Evolutionary conservation across 2,329 filamentous ascomycete species (phyloP), one percentile per base, ranked within the genome.

Genomic region (Clonostachys chloroleuca): DNA sequence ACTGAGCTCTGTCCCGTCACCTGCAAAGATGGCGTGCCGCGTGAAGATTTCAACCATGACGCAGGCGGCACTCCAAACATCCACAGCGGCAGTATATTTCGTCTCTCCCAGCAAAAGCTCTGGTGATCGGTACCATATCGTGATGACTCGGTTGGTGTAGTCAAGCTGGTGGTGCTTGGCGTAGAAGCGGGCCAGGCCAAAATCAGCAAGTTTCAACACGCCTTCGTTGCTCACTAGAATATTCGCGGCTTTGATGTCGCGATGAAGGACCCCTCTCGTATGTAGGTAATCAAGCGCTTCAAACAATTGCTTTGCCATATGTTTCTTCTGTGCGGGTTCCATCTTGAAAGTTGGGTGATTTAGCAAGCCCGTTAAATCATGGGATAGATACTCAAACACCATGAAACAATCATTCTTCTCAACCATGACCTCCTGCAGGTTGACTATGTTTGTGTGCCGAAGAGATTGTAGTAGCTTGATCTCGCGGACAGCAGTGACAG

Each of bases 361-460:
- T 51, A 99, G 81, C 34, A 99, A 75, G 13, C 94, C 94, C 4
- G 94, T 99, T 51, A 99, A 74, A 64, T 99, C 94, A 64, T 99
- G 94, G 2, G 94, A 92, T 34, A 97, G 78, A 62, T 99, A 99
- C 65, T 99, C 94, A 54, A 99, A 99, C 4, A 99, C 94, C 94
- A 99, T 99, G 68, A 95, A 99, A 65, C 94, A 99, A 67, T 97
- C 92, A 56, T 97, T 97, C 62, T 87, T 89, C 69, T 99, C 94
- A 3, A 99, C 94, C 94, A 99, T 99, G 54, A 95, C 89, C 68
- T 96, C 91, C 54, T 88, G 83, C 16, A 96, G 72, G 39, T 84
- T 83, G 48, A 96, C 89, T 44, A 96, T 84, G 58, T 95, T 95
- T 49, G 77, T 71, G 58, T 95, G 89, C 52, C 86, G 84, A 18